Evolutionary conservation across 2,329 filamentous ascomycete genomes (phyloP).

Genomic region (Blumeriella jaapii): DNA sequence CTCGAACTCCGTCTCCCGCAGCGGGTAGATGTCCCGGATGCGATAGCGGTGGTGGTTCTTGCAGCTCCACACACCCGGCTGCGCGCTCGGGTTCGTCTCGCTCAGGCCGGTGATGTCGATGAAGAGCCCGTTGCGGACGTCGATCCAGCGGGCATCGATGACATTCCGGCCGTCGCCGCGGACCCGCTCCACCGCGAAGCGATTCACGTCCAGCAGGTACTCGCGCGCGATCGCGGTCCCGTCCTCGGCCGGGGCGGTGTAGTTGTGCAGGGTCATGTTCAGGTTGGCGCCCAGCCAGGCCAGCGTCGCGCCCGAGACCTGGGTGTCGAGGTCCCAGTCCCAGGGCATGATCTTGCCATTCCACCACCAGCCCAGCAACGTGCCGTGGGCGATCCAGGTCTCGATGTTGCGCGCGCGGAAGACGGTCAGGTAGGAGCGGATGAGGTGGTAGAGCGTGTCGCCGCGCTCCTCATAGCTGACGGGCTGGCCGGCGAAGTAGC

Average conservation of each 20-base stretch:
- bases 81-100: slow-evolving; percentile 46
- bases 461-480: slow-evolving; percentile 56
- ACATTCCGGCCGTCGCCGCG: slow-evolving; percentile 62
- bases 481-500: slow-evolving; percentile 51
- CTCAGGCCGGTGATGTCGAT: slow-evolving; percentile 72
- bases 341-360: slow-evolving; percentile 67
- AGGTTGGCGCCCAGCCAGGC: slow-evolving; percentile 50
- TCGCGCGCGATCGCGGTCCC: slow-evolving; percentile 33
- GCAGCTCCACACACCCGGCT: slow-evolving; percentile 62
- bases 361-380: slow-evolving; percentile 84
- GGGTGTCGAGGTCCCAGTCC: slow-evolving; percentile 78
- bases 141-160: slow-evolving; percentile 78
- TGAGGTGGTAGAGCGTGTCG: slow-evolving; percentile 55
- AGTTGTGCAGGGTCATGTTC: slow-evolving; percentile 49
- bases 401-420: slow-evolving; percentile 55
- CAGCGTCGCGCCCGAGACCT: slow-evolving; percentile 59
- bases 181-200: slow-evolving; percentile 48
- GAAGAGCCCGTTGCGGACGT: slow-evolving; percentile 63
- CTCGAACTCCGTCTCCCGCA: slow-evolving; percentile 65
- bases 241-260: slow-evolving; percentile 30
- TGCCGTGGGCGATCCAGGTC: slow-evolving; percentile 81
- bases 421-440: slow-evolving; percentile 61
- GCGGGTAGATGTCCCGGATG: slow-evolving; percentile 61
- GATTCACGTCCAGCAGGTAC: slow-evolving; percentile 71
- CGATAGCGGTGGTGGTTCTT: slow-evolving; percentile 69